These are phyloP conservation scores for Stachybotrys echinatus DNA, from an alignment of 2,329 filamentous ascomycete species.

Conservation along the genomic window DNA sequence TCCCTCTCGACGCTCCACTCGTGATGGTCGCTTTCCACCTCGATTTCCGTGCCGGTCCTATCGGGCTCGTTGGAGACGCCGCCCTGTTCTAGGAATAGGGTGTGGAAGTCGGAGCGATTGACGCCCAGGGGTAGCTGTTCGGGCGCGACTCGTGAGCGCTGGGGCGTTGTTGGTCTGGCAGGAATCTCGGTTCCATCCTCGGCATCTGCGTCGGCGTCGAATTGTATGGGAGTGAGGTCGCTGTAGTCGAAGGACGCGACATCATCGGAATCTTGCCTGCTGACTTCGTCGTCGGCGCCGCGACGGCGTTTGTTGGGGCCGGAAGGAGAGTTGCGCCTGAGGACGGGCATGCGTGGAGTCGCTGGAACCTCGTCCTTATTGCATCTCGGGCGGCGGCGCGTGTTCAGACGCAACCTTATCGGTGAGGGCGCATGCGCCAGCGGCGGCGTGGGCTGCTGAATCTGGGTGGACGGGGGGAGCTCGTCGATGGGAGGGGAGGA, in stretches of 20 bases:
- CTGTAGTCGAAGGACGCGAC: slow-evolving; percentile 15
- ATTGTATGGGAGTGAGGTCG: slow-evolving; percentile 18
- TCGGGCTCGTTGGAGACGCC: slow-evolving; percentile 15
- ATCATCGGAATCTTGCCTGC: slow-evolving; percentile 28
- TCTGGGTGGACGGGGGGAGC: slow-evolving; percentile 23
- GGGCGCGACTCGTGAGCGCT: slow-evolving; percentile 55
- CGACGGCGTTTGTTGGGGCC: slow-evolving; percentile 51
- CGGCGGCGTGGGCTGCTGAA: slow-evolving; percentile 50
- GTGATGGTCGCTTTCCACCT: slow-evolving; percentile 38
- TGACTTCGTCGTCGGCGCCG: slow-evolving; percentile 38
- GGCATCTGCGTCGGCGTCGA: background rate
- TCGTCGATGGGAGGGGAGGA: slow-evolving; percentile 25
- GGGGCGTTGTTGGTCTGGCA: slow-evolving; percentile 47
- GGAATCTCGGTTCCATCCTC: slow-evolving; percentile 6
- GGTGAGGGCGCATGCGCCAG: slow-evolving; percentile 44
- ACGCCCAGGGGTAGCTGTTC: slow-evolving; percentile 56
- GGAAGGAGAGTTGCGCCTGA: slow-evolving; percentile 44
- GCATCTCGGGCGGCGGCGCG: slow-evolving; percentile 33
- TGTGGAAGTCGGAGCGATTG: slow-evolving; percentile 53
- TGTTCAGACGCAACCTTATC: slow-evolving; percentile 46
- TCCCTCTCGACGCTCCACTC: slow-evolving; percentile 61
- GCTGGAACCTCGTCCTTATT: slow-evolving; percentile 21
- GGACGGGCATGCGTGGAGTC: slow-evolving; percentile 39
- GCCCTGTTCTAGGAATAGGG: slow-evolving; percentile 31
- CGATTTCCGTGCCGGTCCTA: slow-evolving; percentile 29